Evolutionary conservation across 2,329 filamentous ascomycete genomes (phyloP), one percentile per base, ranked within the genome.

Genomic region (Talaromyces sp.): DNA sequence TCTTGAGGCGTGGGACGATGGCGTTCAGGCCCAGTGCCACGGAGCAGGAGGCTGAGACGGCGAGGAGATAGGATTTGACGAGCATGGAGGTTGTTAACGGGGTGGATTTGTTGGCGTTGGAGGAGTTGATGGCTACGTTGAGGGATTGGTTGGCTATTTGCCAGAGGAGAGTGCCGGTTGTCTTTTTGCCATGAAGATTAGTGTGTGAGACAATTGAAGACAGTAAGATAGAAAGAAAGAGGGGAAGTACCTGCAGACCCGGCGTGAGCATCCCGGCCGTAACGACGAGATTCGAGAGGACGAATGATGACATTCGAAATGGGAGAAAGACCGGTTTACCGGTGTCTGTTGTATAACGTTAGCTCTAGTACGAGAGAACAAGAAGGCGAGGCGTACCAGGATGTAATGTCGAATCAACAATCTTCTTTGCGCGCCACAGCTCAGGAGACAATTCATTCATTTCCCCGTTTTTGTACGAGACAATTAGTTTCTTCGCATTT

Each of bases 191-290:
- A n/a, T n/a, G n/a, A n/a, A n/a, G n/a, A n/a, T n/a, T n/a, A n/a
- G n/a, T n/a, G n/a, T n/a, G n/a, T n/a, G n/a, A n/a, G n/a, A n/a
- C n/a, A n/a, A n/a, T n/a, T n/a, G n/a, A n/a, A n/a, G n/a, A n/a
- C n/a, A n/a, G n/a, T n/a, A n/a, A 21, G 25, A 45, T 5, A 28
- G 4, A 7, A 36, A 6, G 28, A 15, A 15, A 25, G 8, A 19
- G 21, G 37, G 39, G 55, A 35, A 80, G 61, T 80, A 89, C 87
- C 67, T 83, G 79, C 22, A 97, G 83, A 9, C 89, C 89, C 2
- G 94, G 94, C 55, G 93, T 94, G 57, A 99, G 87, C 94, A 99
- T 99, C 67, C 94, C 94, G 6, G 87, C 93, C 46, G 94, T 99
- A 61, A 97, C 93, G 59, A 97, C 81, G 72, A 99, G 77, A 75